These are phyloP conservation scores for Chlorokybus atmophyticus DNA, from an alignment of 139 green algal species.

Conservation along the genomic window DNA sequence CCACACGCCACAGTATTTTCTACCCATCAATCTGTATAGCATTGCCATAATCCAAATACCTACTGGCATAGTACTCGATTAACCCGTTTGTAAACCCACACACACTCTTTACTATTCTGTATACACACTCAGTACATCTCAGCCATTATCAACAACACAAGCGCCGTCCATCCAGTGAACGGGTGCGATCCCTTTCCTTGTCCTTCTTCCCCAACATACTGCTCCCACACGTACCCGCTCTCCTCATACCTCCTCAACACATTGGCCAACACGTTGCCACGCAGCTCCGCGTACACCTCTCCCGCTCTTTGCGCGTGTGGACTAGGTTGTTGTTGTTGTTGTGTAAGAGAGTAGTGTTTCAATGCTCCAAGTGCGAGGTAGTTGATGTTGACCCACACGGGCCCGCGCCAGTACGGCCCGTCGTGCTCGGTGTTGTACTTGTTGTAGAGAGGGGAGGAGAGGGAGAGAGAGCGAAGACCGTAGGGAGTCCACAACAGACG, in stretches of 20 bases:
- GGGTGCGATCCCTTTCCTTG: conserved; percentile 66
- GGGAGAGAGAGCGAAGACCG: conserved; percentile 53
- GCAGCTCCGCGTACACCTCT: not conserved
- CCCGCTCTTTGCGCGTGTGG: conserved; percentile 21
- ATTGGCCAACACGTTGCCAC: not conserved
- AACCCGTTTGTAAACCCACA: too few relatives aligned
- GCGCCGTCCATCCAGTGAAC: conserved; percentile 86
- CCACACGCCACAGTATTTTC: too few relatives aligned
- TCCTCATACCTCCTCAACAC: conserved; percentile 31
- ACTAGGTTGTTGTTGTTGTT: conserved; percentile 10
- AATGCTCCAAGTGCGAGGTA: conserved; percentile 64
- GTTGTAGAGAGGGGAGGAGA: conserved; percentile 48
- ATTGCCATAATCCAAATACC: too few relatives aligned
- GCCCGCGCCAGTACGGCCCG: conserved; percentile 77
- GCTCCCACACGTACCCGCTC: conserved; percentile 74
- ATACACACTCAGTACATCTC: conserved; percentile 12
- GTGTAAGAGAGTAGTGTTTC: conserved; percentile 43
- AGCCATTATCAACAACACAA: conserved; percentile 57
- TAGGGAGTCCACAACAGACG: conserved; percentile 56
- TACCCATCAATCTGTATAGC: too few relatives aligned
- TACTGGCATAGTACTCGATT: too few relatives aligned
- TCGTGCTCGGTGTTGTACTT: conserved; percentile 80
- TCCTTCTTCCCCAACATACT: conserved; percentile 60
- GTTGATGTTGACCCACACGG: conserved; percentile 93
- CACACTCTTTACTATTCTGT: too few relatives aligned